These are phyloP conservation scores for Durio zibethinus DNA, from an alignment of 345 rosid genomes.

Conservation along the genomic window DNA sequence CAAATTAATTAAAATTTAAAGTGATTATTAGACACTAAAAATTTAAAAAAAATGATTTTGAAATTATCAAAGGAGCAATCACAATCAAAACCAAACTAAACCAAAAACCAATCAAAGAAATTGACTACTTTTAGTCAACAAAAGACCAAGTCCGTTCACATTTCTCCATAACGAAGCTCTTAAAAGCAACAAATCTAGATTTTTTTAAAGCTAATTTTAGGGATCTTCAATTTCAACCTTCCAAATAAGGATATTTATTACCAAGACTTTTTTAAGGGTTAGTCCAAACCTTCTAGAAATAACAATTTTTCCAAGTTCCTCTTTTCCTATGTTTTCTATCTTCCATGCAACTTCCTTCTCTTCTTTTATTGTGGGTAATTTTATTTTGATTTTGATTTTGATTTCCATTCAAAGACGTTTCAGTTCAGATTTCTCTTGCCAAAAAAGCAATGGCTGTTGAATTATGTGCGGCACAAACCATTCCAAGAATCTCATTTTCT, in stretches of 20 bases:
- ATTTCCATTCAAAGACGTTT: not conserved
- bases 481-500: conserved; percentile 73
- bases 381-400: not conserved
- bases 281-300: not conserved
- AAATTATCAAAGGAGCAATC: not conserved
- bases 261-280: not conserved
- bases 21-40: too few relatives aligned
- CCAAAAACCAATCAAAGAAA: not conserved
- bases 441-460: conserved; percentile 52
- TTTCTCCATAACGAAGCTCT: not conserved
- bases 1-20: too few relatives aligned
- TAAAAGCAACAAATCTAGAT: not conserved
- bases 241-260: not conserved
- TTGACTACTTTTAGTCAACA: not conserved
- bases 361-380: not conserved
- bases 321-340: not conserved
- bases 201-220: not conserved
- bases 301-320: not conserved
- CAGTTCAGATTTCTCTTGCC: not conserved
- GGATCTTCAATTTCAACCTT: not conserved
- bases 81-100: not conserved
- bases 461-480: conserved; percentile 46
- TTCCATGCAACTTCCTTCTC: not conserved
- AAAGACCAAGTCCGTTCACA: not conserved
- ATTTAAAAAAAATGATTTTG: too few relatives aligned